A percentile compares a stretch with the other conserved stretches of the same genome.
Evolutionary conservation across 139 green algal species (phyloP).

Genomic region (Chloropicon primus): DNA sequence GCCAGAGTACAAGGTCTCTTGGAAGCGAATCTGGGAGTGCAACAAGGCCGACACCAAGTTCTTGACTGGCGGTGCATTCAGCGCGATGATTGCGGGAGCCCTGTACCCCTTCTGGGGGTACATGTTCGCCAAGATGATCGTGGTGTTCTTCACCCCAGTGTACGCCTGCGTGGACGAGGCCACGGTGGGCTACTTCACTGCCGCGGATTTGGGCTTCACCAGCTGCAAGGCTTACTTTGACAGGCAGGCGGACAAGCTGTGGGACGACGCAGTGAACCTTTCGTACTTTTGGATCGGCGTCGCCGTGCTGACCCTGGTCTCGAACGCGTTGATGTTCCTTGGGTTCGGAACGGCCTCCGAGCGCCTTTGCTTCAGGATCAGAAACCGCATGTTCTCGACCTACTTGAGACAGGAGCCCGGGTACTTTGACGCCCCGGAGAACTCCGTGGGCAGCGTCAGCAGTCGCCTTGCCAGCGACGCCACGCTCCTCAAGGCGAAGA

Average conservation of each 20-base stretch:
- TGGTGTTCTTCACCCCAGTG: not conserved
- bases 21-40: not conserved
- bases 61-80: not conserved
- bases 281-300: not conserved
- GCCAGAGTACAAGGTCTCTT: not conserved
- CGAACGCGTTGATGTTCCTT: not conserved
- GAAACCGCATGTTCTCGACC: not conserved
- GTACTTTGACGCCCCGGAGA: not conserved
- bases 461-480: not conserved
- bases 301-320: not conserved
- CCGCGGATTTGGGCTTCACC: not conserved
- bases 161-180: not conserved
- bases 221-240: not conserved
- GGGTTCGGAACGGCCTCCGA: not conserved
- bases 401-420: not conserved
- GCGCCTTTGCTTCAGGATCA: not conserved
- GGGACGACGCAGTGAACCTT: not conserved
- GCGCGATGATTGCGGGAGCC: not conserved
- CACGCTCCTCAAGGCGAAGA: not conserved
- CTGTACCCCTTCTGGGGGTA: not conserved
- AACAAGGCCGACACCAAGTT: not conserved
- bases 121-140: not conserved
- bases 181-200: not conserved
- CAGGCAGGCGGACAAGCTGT: not conserved
- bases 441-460: not conserved